These are phyloP conservation scores for Chaetomiaceae sp. DNA, from an alignment of 2,329 filamentous ascomycete genomes.

Conservation along the genomic window DNA sequence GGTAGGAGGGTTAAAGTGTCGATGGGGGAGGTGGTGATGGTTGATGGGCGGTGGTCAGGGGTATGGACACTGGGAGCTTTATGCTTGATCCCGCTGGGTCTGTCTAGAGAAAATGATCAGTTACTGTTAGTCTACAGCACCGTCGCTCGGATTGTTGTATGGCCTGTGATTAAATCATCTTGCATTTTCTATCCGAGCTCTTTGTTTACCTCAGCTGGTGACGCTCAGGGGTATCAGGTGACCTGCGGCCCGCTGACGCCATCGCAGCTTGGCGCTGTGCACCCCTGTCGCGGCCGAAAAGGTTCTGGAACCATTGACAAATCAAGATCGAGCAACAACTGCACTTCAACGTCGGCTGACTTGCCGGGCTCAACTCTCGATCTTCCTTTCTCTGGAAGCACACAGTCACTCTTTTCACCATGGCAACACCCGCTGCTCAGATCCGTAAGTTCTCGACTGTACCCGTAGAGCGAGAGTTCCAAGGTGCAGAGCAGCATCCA, in stretches of 20 bases:
- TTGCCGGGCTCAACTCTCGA: neutral
- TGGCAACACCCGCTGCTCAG: constrained; percentile 30
- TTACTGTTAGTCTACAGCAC: too few species aligned
- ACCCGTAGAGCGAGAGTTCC: too few species aligned
- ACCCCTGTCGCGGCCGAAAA: constrained; percentile 6
- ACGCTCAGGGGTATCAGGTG: constrained; percentile 21
- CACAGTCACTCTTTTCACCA: constrained; percentile 20
- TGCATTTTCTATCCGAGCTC: neutral
- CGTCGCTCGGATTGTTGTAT: too few species aligned
- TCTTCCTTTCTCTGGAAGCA: neutral
- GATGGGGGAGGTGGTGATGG: neutral
- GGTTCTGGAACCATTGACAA: constrained; percentile 21
- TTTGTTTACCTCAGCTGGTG: constrained; percentile 4
- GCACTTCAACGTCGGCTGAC: neutral
- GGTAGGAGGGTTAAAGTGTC: neutral
- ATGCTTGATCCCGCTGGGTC: too few species aligned
- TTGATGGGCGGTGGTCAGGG: too few species aligned
- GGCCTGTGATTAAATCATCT: too few species aligned
- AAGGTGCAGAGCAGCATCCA: too few species aligned
- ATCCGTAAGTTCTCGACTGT: constrained; percentile 32
- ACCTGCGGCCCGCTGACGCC: constrained; percentile 15
- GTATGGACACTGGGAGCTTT: too few species aligned
- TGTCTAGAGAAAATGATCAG: too few species aligned
- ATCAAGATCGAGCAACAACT: constrained; percentile 15
- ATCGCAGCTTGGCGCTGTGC: constrained; percentile 13